These are phyloP conservation scores for Tylopilus intermedius DNA, from an alignment of 768 basidiomycete genomes.

Conservation along the genomic window DNA sequence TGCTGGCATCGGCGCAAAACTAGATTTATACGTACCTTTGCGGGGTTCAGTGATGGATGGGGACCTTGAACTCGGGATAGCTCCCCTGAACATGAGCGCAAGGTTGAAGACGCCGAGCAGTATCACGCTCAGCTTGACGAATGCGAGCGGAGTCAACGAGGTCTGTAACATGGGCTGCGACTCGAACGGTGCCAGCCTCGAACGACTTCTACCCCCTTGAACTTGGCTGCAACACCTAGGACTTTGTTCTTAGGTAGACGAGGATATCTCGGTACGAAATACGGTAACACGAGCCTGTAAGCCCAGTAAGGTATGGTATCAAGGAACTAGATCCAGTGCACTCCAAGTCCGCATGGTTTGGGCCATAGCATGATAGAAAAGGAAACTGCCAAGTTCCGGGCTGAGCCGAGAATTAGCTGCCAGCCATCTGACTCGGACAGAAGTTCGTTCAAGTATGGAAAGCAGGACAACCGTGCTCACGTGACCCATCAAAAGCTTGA, in stretches of 20 bases:
- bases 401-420: too few relatives aligned
- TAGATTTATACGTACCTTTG: conserved; percentile 9
- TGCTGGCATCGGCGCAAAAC: background rate
- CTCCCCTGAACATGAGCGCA: conserved; percentile 2
- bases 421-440: too few relatives aligned
- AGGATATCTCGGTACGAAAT: background rate
- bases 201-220: background rate
- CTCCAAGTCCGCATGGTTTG: background rate
- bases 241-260: background rate
- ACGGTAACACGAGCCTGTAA: background rate
- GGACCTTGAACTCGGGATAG: background rate
- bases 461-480: too few relatives aligned
- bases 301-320: background rate
- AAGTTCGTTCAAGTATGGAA: too few relatives aligned
- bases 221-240: background rate
- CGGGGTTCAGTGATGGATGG: conserved; percentile 5
- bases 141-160: conserved; percentile 5
- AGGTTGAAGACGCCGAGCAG: conserved; percentile 21
- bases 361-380: background rate
- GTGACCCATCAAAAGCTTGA: too few relatives aligned
- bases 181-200: background rate
- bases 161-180: background rate
- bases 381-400: background rate
- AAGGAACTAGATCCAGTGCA: background rate
- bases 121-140: conserved; percentile 19